These are phyloP conservation scores for Candida gorgasii DNA, from an alignment of 805 yeast genomes.

Conservation along the genomic window DNA sequence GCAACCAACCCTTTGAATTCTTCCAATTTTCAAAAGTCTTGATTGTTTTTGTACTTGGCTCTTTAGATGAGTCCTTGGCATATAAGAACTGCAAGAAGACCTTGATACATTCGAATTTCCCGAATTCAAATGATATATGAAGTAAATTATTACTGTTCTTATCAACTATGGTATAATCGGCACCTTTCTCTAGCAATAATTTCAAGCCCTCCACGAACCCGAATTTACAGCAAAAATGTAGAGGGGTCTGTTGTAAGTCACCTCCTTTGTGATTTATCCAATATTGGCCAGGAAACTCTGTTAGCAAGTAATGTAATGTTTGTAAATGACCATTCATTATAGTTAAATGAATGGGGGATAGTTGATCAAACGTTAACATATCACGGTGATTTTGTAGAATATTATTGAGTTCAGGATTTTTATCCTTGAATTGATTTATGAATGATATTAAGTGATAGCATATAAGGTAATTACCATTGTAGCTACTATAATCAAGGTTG, in stretches of 20 bases:
- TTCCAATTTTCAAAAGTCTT: slow-evolving; percentile 21
- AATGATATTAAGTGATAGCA: slow-evolving; percentile 42
- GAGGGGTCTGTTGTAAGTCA: slow-evolving; percentile 31
- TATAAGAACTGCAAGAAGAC: slow-evolving; percentile 17
- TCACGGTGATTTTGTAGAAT: slow-evolving; percentile 23
- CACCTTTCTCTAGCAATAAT: slow-evolving; percentile 42
- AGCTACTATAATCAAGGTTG: slow-evolving; percentile 44
- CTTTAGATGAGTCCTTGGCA: slow-evolving; percentile 10
- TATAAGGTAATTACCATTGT: slow-evolving; percentile 41
- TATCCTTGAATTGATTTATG: slow-evolving; percentile 20
- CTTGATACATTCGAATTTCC: slow-evolving; percentile 31
- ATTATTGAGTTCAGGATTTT: slow-evolving; percentile 19
- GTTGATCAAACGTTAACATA: slow-evolving; percentile 36
- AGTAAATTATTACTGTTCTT: slow-evolving; percentile 37
- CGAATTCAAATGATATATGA: slow-evolving; percentile 41
- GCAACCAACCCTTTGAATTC: slow-evolving; percentile 34
- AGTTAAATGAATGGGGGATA: slow-evolving; percentile 39
- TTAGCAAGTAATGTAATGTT: slow-evolving; percentile 43
- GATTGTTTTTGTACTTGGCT: slow-evolving; percentile 13
- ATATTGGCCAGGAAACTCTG: slow-evolving; percentile 39
- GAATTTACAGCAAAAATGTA: slow-evolving; percentile 35
- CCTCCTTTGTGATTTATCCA: slow-evolving; percentile 43
- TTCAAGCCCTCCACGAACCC: slow-evolving; percentile 41
- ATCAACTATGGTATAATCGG: slow-evolving; percentile 32
- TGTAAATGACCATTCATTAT: slow-evolving; percentile 34